Percentiles rank a stretch among this genome's conserved stretches.
These are phyloP conservation scores for Populus pruinosa DNA, from an alignment of 345 rosid species.

Conservation along the genomic window DNA sequence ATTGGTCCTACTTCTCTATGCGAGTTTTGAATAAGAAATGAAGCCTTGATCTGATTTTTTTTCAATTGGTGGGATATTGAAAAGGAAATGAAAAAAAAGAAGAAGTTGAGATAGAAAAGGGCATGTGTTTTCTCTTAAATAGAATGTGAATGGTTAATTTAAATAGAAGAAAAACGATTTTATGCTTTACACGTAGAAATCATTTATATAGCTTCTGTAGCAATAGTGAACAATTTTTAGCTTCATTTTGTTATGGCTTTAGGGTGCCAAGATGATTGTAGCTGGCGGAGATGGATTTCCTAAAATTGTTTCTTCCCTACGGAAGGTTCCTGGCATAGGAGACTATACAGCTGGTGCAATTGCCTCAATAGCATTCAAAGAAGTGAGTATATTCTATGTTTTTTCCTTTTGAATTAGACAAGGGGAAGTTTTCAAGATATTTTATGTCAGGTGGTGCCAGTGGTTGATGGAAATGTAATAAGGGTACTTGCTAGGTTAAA, in stretches of 20 bases:
- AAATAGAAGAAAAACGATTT: neutral
- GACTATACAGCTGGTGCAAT: constrained; percentile 77
- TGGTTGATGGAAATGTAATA: constrained; percentile 70
- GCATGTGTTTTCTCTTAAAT: neutral
- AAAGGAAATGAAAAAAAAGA: neutral
- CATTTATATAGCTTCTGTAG: neutral
- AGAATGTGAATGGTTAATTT: neutral
- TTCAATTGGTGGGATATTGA: neutral
- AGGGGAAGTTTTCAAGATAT: constrained; percentile 9
- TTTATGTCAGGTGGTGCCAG: constrained; percentile 56
- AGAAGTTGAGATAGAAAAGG: neutral
- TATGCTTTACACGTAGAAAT: neutral
- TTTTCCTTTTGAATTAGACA: constrained; percentile 4
- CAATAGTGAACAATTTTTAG: neutral
- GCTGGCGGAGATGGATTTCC: constrained; percentile 52
- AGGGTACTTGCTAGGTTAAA: constrained; percentile 71
- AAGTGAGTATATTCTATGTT: constrained; percentile 41
- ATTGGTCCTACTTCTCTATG: neutral
- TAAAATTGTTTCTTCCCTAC: constrained; percentile 38
- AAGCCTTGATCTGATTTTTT: neutral
- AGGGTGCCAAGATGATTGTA: constrained; percentile 72
- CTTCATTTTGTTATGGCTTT: constrained; percentile 1
- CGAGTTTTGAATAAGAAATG: neutral
- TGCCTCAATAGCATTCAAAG: constrained; percentile 69
- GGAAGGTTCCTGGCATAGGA: constrained; percentile 68